These are phyloP conservation scores for Zygosaccharomyces sapae DNA, from an alignment of 1,139 yeast genomes.

Conservation along the genomic window DNA sequence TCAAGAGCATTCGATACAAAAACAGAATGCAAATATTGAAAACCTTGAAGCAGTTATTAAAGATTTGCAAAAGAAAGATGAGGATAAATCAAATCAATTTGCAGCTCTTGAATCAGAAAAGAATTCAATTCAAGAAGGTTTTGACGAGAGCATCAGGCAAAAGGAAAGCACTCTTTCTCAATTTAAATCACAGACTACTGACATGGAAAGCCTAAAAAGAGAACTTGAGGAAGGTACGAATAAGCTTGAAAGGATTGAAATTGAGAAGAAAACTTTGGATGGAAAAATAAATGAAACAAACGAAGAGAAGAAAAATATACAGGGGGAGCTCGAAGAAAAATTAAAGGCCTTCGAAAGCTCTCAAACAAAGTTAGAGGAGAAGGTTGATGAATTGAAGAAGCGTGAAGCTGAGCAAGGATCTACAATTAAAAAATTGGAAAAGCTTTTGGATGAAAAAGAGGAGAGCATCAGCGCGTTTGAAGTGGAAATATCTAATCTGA, in stretches of 20 bases:
- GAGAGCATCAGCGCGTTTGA: not conserved
- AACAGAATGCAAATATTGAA: constrained; percentile 12
- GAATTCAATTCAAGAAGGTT: not conserved
- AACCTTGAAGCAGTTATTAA: constrained; percentile 4
- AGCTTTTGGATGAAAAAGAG: constrained; percentile 4
- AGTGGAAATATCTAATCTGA: not conserved
- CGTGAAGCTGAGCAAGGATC: constrained; percentile 3
- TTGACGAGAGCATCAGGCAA: constrained; percentile 3
- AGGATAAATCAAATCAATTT: not conserved
- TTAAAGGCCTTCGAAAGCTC: not conserved
- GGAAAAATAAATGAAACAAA: not conserved
- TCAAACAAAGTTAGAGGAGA: not conserved
- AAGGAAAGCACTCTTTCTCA: constrained; percentile 1
- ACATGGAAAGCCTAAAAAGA: constrained; percentile 5
- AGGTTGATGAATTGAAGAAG: not conserved
- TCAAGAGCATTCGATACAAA: constrained; percentile 2
- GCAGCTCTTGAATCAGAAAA: constrained; percentile 1
- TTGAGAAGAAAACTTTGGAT: not conserved
- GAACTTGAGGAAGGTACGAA: not conserved
- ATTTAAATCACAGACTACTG: constrained; percentile 6
- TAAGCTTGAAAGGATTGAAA: not conserved
- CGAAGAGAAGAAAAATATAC: not conserved
- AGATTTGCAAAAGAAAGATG: not conserved
- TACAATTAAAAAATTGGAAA: constrained; percentile 3
- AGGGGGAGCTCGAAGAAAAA: not conserved